These are phyloP conservation scores for Saturnispora diversa DNA, from an alignment of 805 yeast species.

Conservation along the genomic window DNA sequence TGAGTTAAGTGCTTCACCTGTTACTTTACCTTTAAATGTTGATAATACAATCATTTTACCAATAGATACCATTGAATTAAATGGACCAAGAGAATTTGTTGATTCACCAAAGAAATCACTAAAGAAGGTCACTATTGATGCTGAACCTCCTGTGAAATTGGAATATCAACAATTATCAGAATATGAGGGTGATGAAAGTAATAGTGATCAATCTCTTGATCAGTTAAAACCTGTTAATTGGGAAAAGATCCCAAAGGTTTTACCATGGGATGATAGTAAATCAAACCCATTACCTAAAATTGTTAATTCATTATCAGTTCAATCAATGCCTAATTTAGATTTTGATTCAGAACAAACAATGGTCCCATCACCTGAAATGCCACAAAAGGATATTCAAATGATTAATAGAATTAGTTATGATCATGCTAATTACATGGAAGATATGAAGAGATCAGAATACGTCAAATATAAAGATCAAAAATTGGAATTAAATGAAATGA, in stretches of 20 bases:
- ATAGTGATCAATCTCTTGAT: neutral
- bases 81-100: conserved; percentile 23
- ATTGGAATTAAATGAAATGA: conserved; percentile 13
- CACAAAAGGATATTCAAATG: neutral
- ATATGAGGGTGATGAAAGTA: conserved; percentile 16
- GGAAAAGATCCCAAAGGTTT: conserved; percentile 2
- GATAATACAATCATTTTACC: conserved; percentile 2
- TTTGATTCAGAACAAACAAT: conserved; percentile 24
- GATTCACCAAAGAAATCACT: conserved; percentile 21
- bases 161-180: conserved; percentile 28
- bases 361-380: conserved; percentile 21
- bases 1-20: conserved; percentile 10
- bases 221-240: neutral
- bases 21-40: conserved; percentile 10
- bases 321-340: conserved; percentile 28
- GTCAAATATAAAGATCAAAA: conserved; percentile 11
- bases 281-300: conserved; percentile 32
- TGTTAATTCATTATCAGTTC: conserved; percentile 28
- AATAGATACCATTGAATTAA: conserved; percentile 18
- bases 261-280: conserved; percentile 1
- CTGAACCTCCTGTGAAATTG: conserved; percentile 32
- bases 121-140: conserved; percentile 34
- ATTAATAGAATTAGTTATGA: conserved; percentile 19
- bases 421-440: conserved; percentile 25
- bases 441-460: conserved; percentile 18